Percentiles rank a stretch among this genome's conserved stretches.
These are phyloP conservation scores for Fusarium humuli DNA, from an alignment of 2,329 filamentous ascomycete species.

Conservation along the genomic window DNA sequence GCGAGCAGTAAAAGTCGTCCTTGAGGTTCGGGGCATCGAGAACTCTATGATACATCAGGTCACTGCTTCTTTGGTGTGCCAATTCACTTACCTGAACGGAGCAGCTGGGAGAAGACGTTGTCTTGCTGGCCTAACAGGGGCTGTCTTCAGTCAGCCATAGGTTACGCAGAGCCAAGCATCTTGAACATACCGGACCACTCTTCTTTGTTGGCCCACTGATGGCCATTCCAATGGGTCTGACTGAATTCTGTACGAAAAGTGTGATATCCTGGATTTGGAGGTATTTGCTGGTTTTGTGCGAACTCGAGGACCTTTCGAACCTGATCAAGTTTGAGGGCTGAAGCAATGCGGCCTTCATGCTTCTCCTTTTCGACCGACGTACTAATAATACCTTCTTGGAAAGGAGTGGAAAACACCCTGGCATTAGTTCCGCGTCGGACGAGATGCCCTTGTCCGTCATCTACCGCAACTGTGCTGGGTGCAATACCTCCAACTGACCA, in stretches of 20 bases:
- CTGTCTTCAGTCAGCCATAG: constrained; percentile 30
- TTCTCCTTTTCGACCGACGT: constrained; percentile 72
- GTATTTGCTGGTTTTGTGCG: constrained; percentile 36
- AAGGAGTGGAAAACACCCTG: constrained; percentile 69
- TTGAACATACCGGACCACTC: constrained; percentile 17
- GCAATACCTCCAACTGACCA: constrained; percentile 82
- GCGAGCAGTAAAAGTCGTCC: constrained; percentile 95
- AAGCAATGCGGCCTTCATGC: constrained; percentile 80
- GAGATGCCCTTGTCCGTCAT: constrained; percentile 72
- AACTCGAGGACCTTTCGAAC: constrained; percentile 74
- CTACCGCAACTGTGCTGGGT: constrained; percentile 64
- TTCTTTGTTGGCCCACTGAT: constrained; percentile 41
- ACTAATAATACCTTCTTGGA: constrained; percentile 55
- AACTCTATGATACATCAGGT: constrained; percentile 66
- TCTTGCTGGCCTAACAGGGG: constrained; percentile 19
- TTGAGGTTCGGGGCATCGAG: constrained; percentile 89
- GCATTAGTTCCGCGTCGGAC: constrained; percentile 79
- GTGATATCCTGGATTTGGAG: constrained; percentile 2
- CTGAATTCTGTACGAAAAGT: constrained; percentile 4
- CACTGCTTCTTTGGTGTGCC: not conserved
- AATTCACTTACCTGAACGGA: constrained; percentile 77
- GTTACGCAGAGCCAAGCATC: not conserved
- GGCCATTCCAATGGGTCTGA: constrained; percentile 45
- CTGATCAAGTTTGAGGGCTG: constrained; percentile 83
- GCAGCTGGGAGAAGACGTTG: constrained; percentile 70